Evolutionary conservation across 441 rosid species (phyloP), one percentile per base, ranked within the genome.

Genomic region (Brassica hybrid): DNA sequence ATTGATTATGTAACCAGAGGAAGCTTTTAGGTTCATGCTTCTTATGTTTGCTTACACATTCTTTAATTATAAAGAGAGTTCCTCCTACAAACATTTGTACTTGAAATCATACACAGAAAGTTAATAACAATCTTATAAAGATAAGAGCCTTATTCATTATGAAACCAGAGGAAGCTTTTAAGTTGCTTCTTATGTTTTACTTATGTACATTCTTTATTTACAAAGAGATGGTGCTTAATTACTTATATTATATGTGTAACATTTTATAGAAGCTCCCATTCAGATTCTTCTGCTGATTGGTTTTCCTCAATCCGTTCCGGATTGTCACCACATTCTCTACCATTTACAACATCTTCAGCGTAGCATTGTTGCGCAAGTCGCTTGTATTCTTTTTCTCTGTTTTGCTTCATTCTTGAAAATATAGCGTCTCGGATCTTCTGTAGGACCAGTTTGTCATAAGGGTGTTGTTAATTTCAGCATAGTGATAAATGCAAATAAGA

Each of bases 381-480:
- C 72, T 88, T 82, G 68, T 93, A 88, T 73, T 90, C 96, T 23
- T 66, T 85, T 74, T 85, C 88, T 87, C 94, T 90, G 54, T 74
- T 58, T 30, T 87, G 83, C 71, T 83, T 90, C 85, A 85, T 85
- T 74, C 89, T 88, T 54, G 89, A 84, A 58, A 85, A 83, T 58
- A 91, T 84, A 63, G 83, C 93, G 25, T 88, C 84, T 67, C 79
- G 68, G 65, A 91, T 78, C 77, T 82, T 92, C 77, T 88, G 89
- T 89, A 77, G 34, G 68, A 61, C 21, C 67, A 77, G 43, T 36
- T 38, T 21, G 62, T 68, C 9, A 75, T 2, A 64, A 79, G 9
- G 56, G 56, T 3, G 2, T 16, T 72, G 77, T 78, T 67, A 72
- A 32, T 72, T 72, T 19, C 61, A 0, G 5, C 1, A 19, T 30